Base-by-base conservation (phyloP, 2,329 filamentous ascomycete genomes). In the Furcasterigmium sp. region DNA sequence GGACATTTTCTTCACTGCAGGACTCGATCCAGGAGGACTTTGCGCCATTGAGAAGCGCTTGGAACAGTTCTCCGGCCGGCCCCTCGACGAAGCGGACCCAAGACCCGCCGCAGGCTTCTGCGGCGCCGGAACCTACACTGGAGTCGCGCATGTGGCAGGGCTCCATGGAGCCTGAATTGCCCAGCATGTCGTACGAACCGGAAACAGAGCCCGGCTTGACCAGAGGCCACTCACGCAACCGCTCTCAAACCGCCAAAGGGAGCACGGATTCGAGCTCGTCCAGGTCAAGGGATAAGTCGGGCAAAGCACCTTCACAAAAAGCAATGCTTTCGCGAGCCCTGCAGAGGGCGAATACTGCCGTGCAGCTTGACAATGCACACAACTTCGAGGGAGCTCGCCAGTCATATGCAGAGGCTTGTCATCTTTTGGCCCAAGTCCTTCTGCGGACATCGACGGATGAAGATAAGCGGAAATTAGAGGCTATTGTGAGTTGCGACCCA, bases 321-420 rank as follows among this genome's bases (percentile, higher is more conserved):
- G 87, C 84, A 10, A 97, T 97, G 91, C 76, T 98, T 28, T 95
- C 91, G n/a, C 87, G 87, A 54, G 93, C 93, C 1, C 70, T 98
- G 43, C 86, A 95, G 60, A 95, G 96, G 67, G 93, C 93, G 39
- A 96, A 98, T 58, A 91, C 88, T 11, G 93, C 93, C 18, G 93
- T 98, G 20, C 78, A 96, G 52, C 78, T 98, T 32, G 93, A 98
- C 66, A 97, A 96, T 76, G 90, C 89, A 13, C 87, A 93, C 56
- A 95, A 97, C 58, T 91, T 93, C 50, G 87, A 91, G 60, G 90
- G 88, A 32, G 93, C 93, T 15, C 84, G 94, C 59, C 81, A 89
- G 56, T 90, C 91, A 13, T 98, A 98, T 60, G 75, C 79, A 10
- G 93, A 98, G 65, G 93, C 94, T 4, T 98, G 93, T 59, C 79